Evolutionary conservation across 345 rosid genomes (phyloP), one percentile per base, ranked within the genome.

Genomic region (Noccaea bulbosa): DNA sequence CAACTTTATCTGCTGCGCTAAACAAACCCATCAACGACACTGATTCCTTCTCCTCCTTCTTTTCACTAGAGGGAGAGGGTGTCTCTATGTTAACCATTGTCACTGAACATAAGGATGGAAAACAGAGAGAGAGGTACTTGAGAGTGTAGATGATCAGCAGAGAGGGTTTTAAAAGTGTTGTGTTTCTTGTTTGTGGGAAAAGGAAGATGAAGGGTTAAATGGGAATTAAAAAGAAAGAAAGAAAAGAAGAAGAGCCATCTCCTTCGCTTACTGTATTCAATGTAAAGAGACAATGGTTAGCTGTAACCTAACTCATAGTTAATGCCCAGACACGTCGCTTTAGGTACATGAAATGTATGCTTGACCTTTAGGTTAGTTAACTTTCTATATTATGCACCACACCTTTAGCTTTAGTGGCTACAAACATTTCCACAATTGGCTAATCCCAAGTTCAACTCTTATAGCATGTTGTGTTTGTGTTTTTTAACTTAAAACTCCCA

Each of bases 11-110:
- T 0, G 96, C 88, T 50, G 92, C 87, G n/a, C 68, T 73, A 74
- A 86, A 89, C 14, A 91, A 69, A 37, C 87, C 84, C 37, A 89
- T 71, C 77, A 87, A 78, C 3, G 93, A 86, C 35, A 81, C 86
- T 27, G 79, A 62, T 8, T 61, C 71, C 39, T 77, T 59, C 53
- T 14, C 65, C 54, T 57, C 66, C 12, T 65, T 15, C 9, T 17
- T 71, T 43, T 17, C 49, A 4, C 35, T 53, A 22, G 47, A 54
- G 12, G 39, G 41, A n/a, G n/a, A n/a, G n/a, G n/a, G n/a, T n/a
- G n/a, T 35, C 32, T 43, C 63, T 22, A 20, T 15, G 37, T 45
- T 45, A 5, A 35, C 56, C 62, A 72, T 72, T 63, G 2, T 49
- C 67, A 59, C 5, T 49, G n/a, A 17, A 22, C 55, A 56, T 5